phyloP scores from a whole-genome alignment of 2,329 filamentous ascomycete species.

The Aspergillus novoparasiticus region DNA sequence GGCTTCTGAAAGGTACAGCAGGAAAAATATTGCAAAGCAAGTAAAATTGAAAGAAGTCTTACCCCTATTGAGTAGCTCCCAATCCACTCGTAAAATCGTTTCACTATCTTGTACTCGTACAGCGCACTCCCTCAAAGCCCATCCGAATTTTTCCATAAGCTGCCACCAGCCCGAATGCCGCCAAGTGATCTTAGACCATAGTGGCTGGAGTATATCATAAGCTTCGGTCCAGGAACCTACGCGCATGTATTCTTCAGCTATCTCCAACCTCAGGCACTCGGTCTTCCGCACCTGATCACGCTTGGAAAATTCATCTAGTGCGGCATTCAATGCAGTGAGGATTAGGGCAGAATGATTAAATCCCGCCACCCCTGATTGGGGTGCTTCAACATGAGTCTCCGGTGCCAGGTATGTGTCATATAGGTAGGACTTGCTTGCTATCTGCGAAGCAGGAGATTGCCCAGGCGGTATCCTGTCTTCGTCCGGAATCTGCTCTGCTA shows the following conservation, averaged over 20 bases:
- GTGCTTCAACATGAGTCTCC: slow-evolving; percentile 59
- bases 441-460: slow-evolving; percentile 57
- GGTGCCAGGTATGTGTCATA: slow-evolving; percentile 66
- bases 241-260: slow-evolving; percentile 57
- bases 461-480: slow-evolving; percentile 60
- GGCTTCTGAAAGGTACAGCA: neutral
- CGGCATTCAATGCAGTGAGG: slow-evolving; percentile 48
- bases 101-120: slow-evolving; percentile 48
- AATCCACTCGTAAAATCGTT: slow-evolving; percentile 56
- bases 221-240: slow-evolving; percentile 55
- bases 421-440: slow-evolving; percentile 54
- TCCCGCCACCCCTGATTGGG: slow-evolving; percentile 45
- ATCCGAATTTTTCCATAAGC: slow-evolving; percentile 57
- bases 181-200: slow-evolving; percentile 63
- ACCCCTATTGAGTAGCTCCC: slow-evolving; percentile 55
- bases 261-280: slow-evolving; percentile 57
- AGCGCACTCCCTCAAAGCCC: slow-evolving; percentile 58
- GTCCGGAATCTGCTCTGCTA: slow-evolving; percentile 59
- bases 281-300: slow-evolving; percentile 57
- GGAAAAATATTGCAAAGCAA: neutral
- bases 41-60: slow-evolving; percentile 12
- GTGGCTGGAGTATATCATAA: slow-evolving; percentile 51
- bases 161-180: slow-evolving; percentile 62
- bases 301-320: slow-evolving; percentile 54
- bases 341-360: slow-evolving; percentile 58